Evolutionary conservation across 75 land plant species (phyloP), one percentile per base, ranked within the genome.

Genomic region (Sequoiadendron giganteum): DNA sequence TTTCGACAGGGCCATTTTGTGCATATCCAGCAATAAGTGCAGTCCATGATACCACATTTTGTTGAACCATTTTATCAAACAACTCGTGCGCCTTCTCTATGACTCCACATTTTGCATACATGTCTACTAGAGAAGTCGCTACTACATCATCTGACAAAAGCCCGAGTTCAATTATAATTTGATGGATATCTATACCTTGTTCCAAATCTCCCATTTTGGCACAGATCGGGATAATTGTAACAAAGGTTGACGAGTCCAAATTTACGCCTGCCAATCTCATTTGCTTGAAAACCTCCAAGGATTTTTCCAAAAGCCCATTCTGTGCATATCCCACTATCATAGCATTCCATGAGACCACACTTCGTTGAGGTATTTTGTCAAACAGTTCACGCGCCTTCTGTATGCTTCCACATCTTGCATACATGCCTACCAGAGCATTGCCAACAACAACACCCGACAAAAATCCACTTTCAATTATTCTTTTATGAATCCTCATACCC

Each of bases 321-420:
- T 76, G 86, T 49, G 92, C 93, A 89, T 88, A 95, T 43, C 94
- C 95, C 56, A 92, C 80, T 39, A 93, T 47, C 84, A 95, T 87
- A 2, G 93, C 91, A 87, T 91, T 95, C 94, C 95, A 95, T 25
- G 91, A 87, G 21, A 93, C 90, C 88, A 91, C 86, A 86, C 94
- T 93, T 86, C 92, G 90, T 21, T 86, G 25, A 82, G 90, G 21
- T 19, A 93, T 91, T 88, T 58, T 61, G 86, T 95, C 94, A 86
- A 95, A 84, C 85, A 93, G 86, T 43, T 61, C 28, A 15, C 89
- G 77, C 16, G 94, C 89, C n/a, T 19, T 75, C 28, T 34, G 87
- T 48, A 95, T 42, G 15, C 34, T 15, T 0, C 94, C 94, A 80
- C 18, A 86, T 79, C 88, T 95, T 0, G 89, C 90, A 85, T 93